Evolutionary conservation across 1,284 basidiomycete species (phyloP), one percentile per base, ranked within the genome.

Genomic region (Heterobasidion occidentale): DNA sequence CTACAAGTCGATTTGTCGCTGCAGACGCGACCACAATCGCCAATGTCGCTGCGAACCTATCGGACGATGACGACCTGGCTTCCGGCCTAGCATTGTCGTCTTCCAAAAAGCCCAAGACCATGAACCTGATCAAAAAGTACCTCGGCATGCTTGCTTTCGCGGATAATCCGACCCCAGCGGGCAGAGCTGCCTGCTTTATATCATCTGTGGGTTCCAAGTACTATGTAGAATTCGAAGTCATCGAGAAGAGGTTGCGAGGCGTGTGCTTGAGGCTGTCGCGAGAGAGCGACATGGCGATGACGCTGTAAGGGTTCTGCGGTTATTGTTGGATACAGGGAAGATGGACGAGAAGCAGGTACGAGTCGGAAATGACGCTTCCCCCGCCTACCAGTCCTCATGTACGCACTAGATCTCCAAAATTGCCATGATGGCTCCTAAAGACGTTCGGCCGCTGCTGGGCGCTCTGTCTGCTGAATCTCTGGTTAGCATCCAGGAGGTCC

Each of bases 271-370:
- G 64, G 84, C 89, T 17, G 80, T 94, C 33, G 83, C 95, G 42
- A 77, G 87, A 62, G 90, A 95, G 63, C 83, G 88, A 62, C 87
- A 94, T 66, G 94, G 94, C n/a, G 77, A 86, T 15, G 84, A 87
- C 47, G 94, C 91, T 12, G 86, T 94, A 2, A 79, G 95, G 42
- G 87, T 98, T 54, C 74, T 98, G 59, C 80, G 89, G 53, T 77
- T 98, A 19, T 72, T 99, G 35, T 71, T 92, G 52, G 84, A 89
- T 56, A 87, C 86, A n/a, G 93, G 92, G n/a, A 97, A 97, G 72
- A 86, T 96, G 75, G 92, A 95, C 60, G 96, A 98, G 71, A 95
- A 96, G 68, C 92, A 94, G 75, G 92, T 92, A 58, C 58, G 80
- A 51, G 9, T 53, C 36, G 38, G 8, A 48, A 46, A 14, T 15